phyloP scores from a whole-genome alignment of 352 stramenopile species.

The Globisporangium canariense region DNA sequence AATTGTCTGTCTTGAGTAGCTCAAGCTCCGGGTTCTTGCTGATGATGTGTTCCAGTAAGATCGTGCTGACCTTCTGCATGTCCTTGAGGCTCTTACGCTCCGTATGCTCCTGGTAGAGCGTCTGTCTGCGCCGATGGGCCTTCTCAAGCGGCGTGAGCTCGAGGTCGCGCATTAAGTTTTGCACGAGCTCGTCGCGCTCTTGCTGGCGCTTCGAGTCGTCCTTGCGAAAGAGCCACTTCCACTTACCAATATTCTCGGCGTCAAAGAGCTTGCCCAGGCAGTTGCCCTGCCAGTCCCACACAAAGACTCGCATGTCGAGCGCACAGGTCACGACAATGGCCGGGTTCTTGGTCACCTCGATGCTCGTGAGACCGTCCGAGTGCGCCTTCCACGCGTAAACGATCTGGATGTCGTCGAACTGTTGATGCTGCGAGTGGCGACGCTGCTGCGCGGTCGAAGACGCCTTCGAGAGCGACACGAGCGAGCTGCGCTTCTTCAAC shows the following conservation, averaged over 20 bases:
- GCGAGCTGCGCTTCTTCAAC: conserved; percentile 4
- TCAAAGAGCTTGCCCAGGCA: conserved; percentile 67
- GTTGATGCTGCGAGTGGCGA: neutral
- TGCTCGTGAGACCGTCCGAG: conserved; percentile 41
- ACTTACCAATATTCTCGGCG: conserved; percentile 41
- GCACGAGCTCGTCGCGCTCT: conserved; percentile 39
- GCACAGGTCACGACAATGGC: conserved; percentile 62
- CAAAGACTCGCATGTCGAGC: conserved; percentile 62
- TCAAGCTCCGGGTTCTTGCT: conserved; percentile 58
- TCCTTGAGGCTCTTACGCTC: conserved; percentile 46
- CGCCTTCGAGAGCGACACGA: conserved; percentile 4
- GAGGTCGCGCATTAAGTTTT: conserved; percentile 37
- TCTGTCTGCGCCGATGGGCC: conserved; percentile 33
- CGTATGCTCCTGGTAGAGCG: conserved; percentile 47
- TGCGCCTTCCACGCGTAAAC: conserved; percentile 46
- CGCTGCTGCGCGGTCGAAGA: neutral
- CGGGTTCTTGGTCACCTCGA: conserved; percentile 55
- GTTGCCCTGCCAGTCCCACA: conserved; percentile 65
- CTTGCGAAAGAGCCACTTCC: conserved; percentile 51
- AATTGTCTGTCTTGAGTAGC: conserved; percentile 24
- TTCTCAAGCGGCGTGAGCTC: conserved; percentile 47
- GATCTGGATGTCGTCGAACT: conserved; percentile 8
- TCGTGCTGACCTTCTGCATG: conserved; percentile 37
- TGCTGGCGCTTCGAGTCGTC: conserved; percentile 46
- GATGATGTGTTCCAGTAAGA: conserved; percentile 68